Percentiles rank a stretch among this genome's conserved stretches.
Evolutionary conservation across 2,329 filamentous ascomycete genomes (phyloP).

Genomic region (Harringtonia lauricola): DNA sequence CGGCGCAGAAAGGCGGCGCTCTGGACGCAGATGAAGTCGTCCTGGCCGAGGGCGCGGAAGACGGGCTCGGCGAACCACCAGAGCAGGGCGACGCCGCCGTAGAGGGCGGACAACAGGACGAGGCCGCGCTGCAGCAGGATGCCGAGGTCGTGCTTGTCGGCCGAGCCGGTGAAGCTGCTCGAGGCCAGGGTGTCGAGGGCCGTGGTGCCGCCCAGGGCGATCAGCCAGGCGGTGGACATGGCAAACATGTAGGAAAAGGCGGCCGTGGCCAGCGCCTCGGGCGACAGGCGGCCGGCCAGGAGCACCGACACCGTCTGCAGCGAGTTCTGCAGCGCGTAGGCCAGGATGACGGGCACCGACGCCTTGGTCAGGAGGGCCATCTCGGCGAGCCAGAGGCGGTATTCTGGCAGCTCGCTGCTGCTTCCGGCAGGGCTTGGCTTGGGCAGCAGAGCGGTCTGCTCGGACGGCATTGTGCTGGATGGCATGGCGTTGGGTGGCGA

Average conservation of each 20-base stretch:
- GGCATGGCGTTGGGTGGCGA: neutral
- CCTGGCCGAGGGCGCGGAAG: constrained; percentile 66
- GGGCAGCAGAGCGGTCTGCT: neutral
- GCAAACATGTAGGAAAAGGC: constrained; percentile 93
- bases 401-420: too few species aligned
- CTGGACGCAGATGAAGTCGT: constrained; percentile 63
- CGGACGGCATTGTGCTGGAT: neutral
- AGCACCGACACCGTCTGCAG: constrained; percentile 74
- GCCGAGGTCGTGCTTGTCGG: constrained; percentile 68
- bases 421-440: neutral
- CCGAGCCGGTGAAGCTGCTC: constrained; percentile 70
- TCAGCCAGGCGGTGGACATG: constrained; percentile 79
- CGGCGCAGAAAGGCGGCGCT: constrained; percentile 62
- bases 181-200: constrained; percentile 79
- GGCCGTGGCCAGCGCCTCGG: constrained; percentile 68
- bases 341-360: constrained; percentile 68
- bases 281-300: constrained; percentile 67
- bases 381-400: constrained; percentile 37
- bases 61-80: constrained; percentile 68
- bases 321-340: constrained; percentile 78
- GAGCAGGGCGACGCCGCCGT: constrained; percentile 58
- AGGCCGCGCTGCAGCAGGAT: constrained; percentile 68
- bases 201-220: constrained; percentile 75
- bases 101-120: constrained; percentile 60
- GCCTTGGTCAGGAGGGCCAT: constrained; percentile 57